Base-by-base conservation (phyloP, 78 protist genomes). In the Polysphondylium violaceum region DNA sequence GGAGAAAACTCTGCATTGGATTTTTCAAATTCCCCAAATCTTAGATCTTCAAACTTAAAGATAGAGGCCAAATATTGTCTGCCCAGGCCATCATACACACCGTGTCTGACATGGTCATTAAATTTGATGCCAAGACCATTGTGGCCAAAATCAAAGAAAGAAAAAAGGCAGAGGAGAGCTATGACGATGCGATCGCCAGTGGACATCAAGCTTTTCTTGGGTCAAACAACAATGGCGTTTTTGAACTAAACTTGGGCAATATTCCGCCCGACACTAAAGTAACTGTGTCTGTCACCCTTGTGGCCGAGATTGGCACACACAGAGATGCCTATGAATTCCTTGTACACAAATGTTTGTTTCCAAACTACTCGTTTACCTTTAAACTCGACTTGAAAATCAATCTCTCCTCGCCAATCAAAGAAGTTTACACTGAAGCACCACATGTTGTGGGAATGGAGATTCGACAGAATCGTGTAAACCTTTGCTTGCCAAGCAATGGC, bases 201-300 rank as follows among this genome's bases (percentile, higher is more conserved):
- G 88, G 88, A n/a, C 55, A 55, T 44, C 88, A 78, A 50, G 88
- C 88, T 51, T 78, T 78, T 75, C 2, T 78, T 21, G 88, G 38
- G n/a, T 21, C 73, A 38, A 21, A 36, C 2, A 51, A 65, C n/a
- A 19, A 38, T 16, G 50, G 21, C 31, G 23, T 23, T 6, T 65
- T 65, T 29, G 40, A 38, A 38, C 40, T 65, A 23, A 38, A 17
- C 38, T 47, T 78, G n/a, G 88, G 88, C n/a, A 78, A 78, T 36
- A 33, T 78, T 16, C 88, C 88, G 36, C 88, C 88, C 17, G 74
- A 56, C n/a, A 33, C 50, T 4, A 19, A 43, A 9, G 74, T 78
- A 14, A 64, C 75, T 0, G 38, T 78, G 12, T 3, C 25, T 51
- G 4, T 78, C 55, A 78, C 88, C 2, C 61, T 44, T 3, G 72